Base-by-base conservation (phyloP, 2,329 filamentous ascomycete species). In the Penicillium corylophilum region DNA sequence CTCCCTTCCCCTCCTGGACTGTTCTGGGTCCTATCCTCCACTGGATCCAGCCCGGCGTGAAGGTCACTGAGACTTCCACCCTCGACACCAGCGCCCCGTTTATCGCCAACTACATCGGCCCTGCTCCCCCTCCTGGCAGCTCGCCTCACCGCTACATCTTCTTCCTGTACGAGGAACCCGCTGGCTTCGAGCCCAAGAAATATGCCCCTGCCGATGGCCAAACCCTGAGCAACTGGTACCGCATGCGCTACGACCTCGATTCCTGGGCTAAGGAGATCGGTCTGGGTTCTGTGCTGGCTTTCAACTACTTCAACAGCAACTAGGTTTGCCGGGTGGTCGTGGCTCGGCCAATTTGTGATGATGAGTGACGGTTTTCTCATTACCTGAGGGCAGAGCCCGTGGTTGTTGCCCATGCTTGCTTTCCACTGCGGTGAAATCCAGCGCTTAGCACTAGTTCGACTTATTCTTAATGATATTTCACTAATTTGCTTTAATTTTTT, bases 91-190 rank as follows among this genome's bases (percentile, higher is more conserved):
- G 51, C 7, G 53, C 51, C 1, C 66, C 64, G 7, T 67, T 64
- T 31, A 49, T 70, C 10, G 63, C 63, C 1, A 62, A 69, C 44
- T 81, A 77, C 56, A 71, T 77, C 44, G 73, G 70, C 0, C 78
- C 79, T 2, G 71, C 68, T 4, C 78, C 79, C n/a, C 78, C 78
- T 12, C 74, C 74, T 0, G 57, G 65, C 6, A 77, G 75, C 50
- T 56, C 67, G 7, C 75, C 79, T 9, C 78, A 81, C 63, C 75
- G 79, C 0, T 81, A 81, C 57, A 50, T 71, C 4, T 81, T 80
- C 58, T 70, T 79, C 51, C 59, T 81, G 20, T 81, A 75, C 52
- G 73, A 79, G 55, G 75, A 81, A 62, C 77, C 78, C 0, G 62
- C 50, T 23, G 67, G 57, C 1, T 74, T 79, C 40, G 65, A 73